Evolutionary conservation across 2,329 filamentous ascomycete genomes (phyloP).

Genomic region (Penicillium sp.): DNA sequence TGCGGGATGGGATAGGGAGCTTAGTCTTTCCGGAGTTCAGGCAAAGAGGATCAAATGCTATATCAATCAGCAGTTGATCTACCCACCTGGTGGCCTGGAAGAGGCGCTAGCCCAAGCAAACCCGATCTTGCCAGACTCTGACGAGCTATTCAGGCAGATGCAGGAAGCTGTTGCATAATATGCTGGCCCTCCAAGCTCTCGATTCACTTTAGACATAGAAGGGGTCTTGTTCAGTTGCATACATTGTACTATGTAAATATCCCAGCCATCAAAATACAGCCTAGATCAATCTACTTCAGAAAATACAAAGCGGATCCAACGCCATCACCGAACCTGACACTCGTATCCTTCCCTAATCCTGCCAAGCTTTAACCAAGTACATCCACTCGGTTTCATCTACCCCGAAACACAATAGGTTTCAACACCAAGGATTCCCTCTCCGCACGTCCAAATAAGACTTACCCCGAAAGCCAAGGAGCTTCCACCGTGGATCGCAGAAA

Average conservation of each 20-base stretch:
- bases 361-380: background rate
- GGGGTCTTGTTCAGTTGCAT: background rate
- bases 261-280: background rate
- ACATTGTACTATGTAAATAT: background rate
- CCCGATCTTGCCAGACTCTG: conserved; percentile 18
- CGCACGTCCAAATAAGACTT: background rate
- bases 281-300: background rate
- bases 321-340: background rate
- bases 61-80: conserved; percentile 38
- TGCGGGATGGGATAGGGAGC: conserved; percentile 34
- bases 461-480: background rate
- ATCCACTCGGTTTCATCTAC: background rate
- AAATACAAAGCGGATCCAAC: background rate
- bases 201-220: background rate
- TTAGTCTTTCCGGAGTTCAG: conserved; percentile 24
- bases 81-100: conserved; percentile 27
- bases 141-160: conserved; percentile 11
- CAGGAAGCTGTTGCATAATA: background rate
- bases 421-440: background rate
- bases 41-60: conserved; percentile 37
- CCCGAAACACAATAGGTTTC: background rate
- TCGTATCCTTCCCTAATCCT: background rate
- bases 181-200: background rate
- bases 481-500: conserved; percentile 1
- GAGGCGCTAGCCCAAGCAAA: conserved; percentile 27